Conservation (phyloP, 371 early-diverging fungal genomes). For the Mucor velutinosus region DNA sequence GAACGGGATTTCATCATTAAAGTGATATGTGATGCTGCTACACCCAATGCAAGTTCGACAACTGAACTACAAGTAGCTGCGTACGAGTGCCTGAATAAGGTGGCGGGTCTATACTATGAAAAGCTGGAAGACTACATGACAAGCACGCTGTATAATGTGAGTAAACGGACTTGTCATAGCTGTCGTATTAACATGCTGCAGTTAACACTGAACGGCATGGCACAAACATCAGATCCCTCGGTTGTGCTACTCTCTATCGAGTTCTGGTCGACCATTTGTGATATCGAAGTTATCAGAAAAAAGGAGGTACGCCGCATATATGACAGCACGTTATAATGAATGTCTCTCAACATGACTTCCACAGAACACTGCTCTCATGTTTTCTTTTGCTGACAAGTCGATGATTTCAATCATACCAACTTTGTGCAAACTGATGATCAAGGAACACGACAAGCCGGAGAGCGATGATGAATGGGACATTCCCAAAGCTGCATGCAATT, state of each 20-base stretch:
- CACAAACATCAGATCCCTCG: background rate
- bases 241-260: background rate
- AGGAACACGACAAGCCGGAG: background rate
- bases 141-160: conserved; percentile 4
- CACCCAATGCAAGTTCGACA: background rate
- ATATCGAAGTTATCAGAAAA: background rate
- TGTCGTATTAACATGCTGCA: background rate
- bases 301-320: background rate
- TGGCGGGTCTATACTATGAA: background rate
- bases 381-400: background rate
- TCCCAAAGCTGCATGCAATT: background rate
- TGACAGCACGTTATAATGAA: too few species aligned
- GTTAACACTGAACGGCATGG: conserved; percentile 4
- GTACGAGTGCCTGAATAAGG: conserved; percentile 1
- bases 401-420: background rate
- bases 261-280: conserved; percentile 6
- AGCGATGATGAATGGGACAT: background rate
- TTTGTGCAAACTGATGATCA: background rate
- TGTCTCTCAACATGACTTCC: background rate
- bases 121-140: conserved; percentile 6
- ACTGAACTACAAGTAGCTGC: conserved; percentile 2
- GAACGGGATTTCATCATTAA: conserved; percentile 10
- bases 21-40: conserved; percentile 11
- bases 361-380: background rate
- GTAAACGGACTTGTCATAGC: background rate